These are phyloP conservation scores for Physaria fendleri DNA, from an alignment of 345 rosid genomes.

Conservation along the genomic window DNA sequence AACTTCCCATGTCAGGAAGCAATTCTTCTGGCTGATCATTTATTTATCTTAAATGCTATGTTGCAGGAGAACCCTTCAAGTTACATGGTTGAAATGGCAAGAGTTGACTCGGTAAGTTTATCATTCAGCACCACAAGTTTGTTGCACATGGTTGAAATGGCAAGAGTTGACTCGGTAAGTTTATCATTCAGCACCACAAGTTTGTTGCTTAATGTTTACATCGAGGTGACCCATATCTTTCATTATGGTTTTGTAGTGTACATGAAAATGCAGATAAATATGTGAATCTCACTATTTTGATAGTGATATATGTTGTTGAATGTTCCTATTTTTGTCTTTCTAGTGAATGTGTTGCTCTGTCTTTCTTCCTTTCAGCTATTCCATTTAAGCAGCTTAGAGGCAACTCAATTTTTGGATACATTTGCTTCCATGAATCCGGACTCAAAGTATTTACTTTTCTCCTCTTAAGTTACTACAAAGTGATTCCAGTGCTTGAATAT, in stretches of 20 bases:
- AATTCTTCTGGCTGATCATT: not conserved
- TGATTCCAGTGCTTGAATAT: not conserved
- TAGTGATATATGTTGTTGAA: not conserved
- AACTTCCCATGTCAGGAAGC: not conserved
- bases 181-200: constrained; percentile 4
- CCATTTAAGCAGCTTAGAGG: constrained; percentile 70
- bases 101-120: constrained; percentile 67
- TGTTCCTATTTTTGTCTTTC: not conserved
- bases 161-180: constrained; percentile 77
- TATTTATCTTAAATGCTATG: not conserved
- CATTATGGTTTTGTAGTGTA: not conserved
- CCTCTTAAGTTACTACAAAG: not conserved
- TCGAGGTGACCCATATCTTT: not conserved
- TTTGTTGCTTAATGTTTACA: constrained; percentile 17
- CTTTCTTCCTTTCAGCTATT: constrained; percentile 47
- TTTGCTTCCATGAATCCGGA: constrained; percentile 87
- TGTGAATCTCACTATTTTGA: not conserved
- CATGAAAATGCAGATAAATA: not conserved
- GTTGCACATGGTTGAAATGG: constrained; percentile 72
- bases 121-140: constrained; percentile 11
- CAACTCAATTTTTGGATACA: constrained; percentile 67
- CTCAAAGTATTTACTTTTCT: constrained; percentile 45
- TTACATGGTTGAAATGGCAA: constrained; percentile 97
- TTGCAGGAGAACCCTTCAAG: constrained; percentile 72
- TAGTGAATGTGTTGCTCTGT: constrained; percentile 20